phyloP scores from a whole-genome alignment of 805 yeast species.

The Wickerhamiella azyma region DNA sequence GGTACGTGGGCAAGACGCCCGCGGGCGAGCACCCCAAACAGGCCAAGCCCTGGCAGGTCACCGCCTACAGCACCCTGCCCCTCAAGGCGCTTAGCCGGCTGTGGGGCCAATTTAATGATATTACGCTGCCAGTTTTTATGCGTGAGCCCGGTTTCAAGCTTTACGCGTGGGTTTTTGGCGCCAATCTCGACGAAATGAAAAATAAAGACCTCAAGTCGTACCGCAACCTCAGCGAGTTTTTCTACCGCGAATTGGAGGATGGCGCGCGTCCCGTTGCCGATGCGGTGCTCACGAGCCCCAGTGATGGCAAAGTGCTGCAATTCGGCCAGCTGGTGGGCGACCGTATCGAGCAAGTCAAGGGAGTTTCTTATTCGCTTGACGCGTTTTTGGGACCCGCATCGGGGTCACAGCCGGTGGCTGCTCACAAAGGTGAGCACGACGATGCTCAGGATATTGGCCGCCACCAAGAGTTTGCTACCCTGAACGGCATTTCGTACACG shows the following conservation, averaged over 20 bases:
- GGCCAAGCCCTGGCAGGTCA: slow-evolving; percentile 73
- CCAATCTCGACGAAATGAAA: slow-evolving; percentile 73
- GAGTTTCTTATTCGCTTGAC: slow-evolving; percentile 81
- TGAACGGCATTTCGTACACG: slow-evolving; percentile 61
- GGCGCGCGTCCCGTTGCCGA: slow-evolving; percentile 66
- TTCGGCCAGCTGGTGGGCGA: slow-evolving; percentile 62
- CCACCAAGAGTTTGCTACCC: slow-evolving; percentile 62
- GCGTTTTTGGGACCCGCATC: slow-evolving; percentile 70
- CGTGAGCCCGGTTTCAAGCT: slow-evolving; percentile 69
- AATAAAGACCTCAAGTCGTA: slow-evolving; percentile 67
- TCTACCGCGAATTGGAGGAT: slow-evolving; percentile 67
- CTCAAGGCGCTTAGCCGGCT: slow-evolving; percentile 78
- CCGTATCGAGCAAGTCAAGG: slow-evolving; percentile 86
- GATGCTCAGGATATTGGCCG: slow-evolving; percentile 30
- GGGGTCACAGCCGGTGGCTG: too few relatives aligned
- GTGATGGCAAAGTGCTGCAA: slow-evolving; percentile 83
- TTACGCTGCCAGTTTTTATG: slow-evolving; percentile 76
- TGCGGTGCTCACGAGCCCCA: slow-evolving; percentile 66
- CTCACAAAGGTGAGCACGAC: slow-evolving; percentile 2
- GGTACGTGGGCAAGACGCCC: not conserved
- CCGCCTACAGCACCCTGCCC: slow-evolving; percentile 81
- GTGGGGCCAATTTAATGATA: slow-evolving; percentile 85
- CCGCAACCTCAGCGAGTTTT: slow-evolving; percentile 76
- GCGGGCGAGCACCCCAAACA: slow-evolving; percentile 26
- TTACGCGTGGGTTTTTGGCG: slow-evolving; percentile 74